These are phyloP conservation scores for Apiospora saccharicola DNA, from an alignment of 2,329 filamentous ascomycete genomes.

Conservation along the genomic window DNA sequence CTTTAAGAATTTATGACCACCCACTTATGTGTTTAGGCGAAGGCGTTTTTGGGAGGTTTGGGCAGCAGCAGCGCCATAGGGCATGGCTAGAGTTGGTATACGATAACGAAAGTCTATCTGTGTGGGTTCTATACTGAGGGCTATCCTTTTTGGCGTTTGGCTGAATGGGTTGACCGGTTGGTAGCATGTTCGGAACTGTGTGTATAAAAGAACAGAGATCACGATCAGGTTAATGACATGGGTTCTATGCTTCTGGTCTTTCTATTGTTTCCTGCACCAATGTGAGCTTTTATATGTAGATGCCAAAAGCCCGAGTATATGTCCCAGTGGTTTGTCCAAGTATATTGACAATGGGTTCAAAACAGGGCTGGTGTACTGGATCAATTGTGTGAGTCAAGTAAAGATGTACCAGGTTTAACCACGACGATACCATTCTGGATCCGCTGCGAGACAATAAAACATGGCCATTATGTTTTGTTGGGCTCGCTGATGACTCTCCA, in stretches of 20 bases:
- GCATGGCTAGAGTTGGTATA: not conserved
- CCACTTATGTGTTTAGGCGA: slow-evolving; percentile 16
- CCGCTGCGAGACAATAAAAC: not conserved
- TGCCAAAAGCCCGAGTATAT: not conserved
- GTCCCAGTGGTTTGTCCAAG: not conserved
- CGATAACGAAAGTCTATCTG: not conserved
- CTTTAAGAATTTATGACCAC: slow-evolving; percentile 14
- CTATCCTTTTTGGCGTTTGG: slow-evolving; percentile 5
- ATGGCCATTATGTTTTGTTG: not conserved
- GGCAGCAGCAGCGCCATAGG: not conserved
- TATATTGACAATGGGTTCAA: no score
- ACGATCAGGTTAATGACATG: slow-evolving; percentile 1
- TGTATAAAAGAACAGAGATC: slow-evolving; percentile 19
- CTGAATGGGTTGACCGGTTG: not conserved
- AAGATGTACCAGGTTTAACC: no score
- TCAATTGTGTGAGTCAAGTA: not conserved
- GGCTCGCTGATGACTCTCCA: not conserved
- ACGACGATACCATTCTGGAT: not conserved
- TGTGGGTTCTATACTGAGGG: not conserved
- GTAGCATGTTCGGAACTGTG: not conserved
- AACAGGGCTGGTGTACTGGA: not conserved
- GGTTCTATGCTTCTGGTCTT: not conserved
- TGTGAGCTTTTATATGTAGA: not conserved
- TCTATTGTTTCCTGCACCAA: not conserved
- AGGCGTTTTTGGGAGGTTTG: slow-evolving; percentile 6